Conservation (phyloP, 352 stramenopile genomes). For the Phytophthora citricola region DNA sequence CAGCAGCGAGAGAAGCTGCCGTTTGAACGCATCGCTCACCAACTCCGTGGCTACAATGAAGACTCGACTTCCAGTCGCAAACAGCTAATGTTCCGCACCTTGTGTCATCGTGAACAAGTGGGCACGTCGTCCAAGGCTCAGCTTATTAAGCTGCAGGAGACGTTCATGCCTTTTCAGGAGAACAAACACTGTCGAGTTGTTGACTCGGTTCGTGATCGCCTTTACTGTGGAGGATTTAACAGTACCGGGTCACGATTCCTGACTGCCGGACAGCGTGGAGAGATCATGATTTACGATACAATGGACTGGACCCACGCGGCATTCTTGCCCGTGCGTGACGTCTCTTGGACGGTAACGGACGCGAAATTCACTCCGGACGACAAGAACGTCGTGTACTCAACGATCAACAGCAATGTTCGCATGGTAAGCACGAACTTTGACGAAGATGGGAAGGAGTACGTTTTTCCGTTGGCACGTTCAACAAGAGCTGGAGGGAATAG, state of each 20-base stretch:
- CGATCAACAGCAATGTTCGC: conserved; percentile 83
- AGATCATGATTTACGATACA: conserved; percentile 82
- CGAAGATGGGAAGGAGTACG: conserved; percentile 53
- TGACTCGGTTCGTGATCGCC: conserved; percentile 68
- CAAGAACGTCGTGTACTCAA: conserved; percentile 77
- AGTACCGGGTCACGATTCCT: conserved; percentile 73
- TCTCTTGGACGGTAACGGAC: conserved; percentile 87
- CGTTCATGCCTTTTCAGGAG: conserved; percentile 82
- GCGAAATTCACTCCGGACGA: conserved; percentile 85
- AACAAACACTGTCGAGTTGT: conserved; percentile 81
- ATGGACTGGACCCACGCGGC: conserved; percentile 64
- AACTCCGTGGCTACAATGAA: conserved; percentile 63
- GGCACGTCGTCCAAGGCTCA: conserved; percentile 67
- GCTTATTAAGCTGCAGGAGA: conserved; percentile 77
- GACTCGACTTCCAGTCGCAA: conserved; percentile 26
- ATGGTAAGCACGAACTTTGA: conserved; percentile 78
- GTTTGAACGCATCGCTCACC: conserved; percentile 72
- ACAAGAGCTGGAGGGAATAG: conserved; percentile 29
- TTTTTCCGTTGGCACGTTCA: conserved; percentile 49
- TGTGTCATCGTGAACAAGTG: conserved; percentile 74
- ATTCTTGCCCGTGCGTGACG: conserved; percentile 65
- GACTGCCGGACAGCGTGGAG: conserved; percentile 66
- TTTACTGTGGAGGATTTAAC: conserved; percentile 87
- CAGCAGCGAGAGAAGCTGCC: conserved; percentile 55
- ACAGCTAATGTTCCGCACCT: conserved; percentile 62